phyloP scores from a whole-genome alignment of 441 rosid species.

The Brassica hybrid region DNA sequence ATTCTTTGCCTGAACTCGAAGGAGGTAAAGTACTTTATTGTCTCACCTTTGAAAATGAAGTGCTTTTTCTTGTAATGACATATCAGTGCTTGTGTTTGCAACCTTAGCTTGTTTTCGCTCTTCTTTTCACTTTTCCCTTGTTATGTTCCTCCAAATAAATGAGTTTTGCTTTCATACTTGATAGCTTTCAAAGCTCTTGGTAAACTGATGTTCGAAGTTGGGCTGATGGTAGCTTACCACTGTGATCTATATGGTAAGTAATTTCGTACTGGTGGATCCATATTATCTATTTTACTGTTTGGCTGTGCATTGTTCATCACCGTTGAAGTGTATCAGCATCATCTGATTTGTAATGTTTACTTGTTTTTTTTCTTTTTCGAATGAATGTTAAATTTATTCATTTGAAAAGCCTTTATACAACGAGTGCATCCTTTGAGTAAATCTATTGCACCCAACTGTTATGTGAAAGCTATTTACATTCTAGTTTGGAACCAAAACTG shows the following conservation, averaged over 20 bases:
- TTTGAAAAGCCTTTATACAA: too few species aligned
- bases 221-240: conserved; percentile 86
- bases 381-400: too few species aligned
- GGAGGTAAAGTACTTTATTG: conserved; percentile 53
- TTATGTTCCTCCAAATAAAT: conserved; percentile 23
- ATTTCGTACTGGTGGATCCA: neutral
- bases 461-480: too few species aligned
- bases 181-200: conserved; percentile 93
- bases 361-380: neutral
- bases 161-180: conserved; percentile 33
- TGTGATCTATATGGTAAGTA: conserved; percentile 85
- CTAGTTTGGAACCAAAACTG: too few species aligned
- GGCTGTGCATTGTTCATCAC: neutral
- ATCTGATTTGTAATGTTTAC: neutral
- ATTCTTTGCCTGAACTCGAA: conserved; percentile 84
- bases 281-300: neutral
- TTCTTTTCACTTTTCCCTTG: neutral
- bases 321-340: neutral
- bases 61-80: neutral
- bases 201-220: conserved; percentile 84
- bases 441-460: too few species aligned
- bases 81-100: conserved; percentile 12
- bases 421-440: too few species aligned
- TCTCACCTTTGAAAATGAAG: conserved; percentile 11
- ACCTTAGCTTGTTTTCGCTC: neutral